A percentile compares a stretch with the other conserved stretches of the same genome.
These are phyloP conservation scores for Lasiodiplodia hormozganensis DNA, from an alignment of 2,329 filamentous ascomycete species.

Conservation along the genomic window DNA sequence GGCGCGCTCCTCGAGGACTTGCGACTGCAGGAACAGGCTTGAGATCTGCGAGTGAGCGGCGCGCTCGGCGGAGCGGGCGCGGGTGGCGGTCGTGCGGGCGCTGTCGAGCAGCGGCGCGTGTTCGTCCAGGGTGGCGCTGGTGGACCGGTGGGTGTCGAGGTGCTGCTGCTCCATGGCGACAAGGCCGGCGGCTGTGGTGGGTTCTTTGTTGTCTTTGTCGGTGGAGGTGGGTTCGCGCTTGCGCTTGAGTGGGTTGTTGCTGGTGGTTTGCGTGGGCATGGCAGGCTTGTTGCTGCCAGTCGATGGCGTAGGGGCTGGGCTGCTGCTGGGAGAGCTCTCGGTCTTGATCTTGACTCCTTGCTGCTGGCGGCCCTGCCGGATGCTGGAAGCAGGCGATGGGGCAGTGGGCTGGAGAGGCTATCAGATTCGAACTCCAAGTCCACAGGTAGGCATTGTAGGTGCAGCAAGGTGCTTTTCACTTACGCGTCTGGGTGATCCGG, in stretches of 20 bases:
- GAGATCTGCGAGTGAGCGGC: neutral
- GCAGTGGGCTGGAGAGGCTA: neutral
- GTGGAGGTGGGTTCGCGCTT: neutral
- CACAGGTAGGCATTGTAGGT: neutral
- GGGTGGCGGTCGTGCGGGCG: neutral
- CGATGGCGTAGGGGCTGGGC: neutral
- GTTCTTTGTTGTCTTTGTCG: neutral
- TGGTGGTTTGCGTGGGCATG: neutral
- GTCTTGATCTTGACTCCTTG: neutral
- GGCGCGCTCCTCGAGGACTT: slow-evolving; percentile 15
- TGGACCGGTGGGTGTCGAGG: neutral
- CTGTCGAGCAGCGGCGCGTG: neutral
- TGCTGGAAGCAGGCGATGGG: neutral
- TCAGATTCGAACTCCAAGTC: neutral
- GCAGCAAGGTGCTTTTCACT: neutral
- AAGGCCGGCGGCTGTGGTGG: neutral
- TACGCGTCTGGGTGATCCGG: neutral
- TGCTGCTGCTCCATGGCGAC: neutral
- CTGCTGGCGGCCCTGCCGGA: neutral
- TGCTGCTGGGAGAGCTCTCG: neutral
- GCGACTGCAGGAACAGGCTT: slow-evolving; percentile 1
- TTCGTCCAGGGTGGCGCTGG: neutral
- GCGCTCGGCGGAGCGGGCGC: slow-evolving; percentile 6
- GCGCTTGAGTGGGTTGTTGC: neutral
- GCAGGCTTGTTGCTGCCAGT: neutral